These are phyloP conservation scores for Wickerhamomyces pijperi DNA, from an alignment of 805 yeast genomes.

Conservation along the genomic window DNA sequence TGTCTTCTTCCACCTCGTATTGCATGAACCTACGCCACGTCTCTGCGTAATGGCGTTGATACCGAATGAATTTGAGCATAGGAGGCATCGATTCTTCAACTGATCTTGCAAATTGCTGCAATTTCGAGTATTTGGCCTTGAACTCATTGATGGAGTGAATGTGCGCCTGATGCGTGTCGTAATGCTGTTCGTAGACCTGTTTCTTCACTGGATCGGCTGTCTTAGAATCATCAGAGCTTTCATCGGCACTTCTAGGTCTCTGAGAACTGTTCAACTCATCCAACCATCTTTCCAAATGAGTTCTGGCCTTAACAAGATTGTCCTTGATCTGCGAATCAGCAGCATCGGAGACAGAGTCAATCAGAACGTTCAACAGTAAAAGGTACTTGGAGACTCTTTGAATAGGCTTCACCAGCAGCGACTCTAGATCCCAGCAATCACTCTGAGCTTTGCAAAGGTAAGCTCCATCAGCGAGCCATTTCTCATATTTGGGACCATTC, in stretches of 20 bases:
- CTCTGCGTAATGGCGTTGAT: slow-evolving; percentile 11
- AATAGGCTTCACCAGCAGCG: slow-evolving; percentile 22
- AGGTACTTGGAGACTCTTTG: slow-evolving; percentile 19
- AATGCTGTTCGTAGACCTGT: slow-evolving; percentile 3
- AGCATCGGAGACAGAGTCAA: slow-evolving; percentile 10
- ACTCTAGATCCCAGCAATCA: slow-evolving; percentile 19
- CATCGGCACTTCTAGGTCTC: neutral
- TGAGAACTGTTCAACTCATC: slow-evolving; percentile 3
- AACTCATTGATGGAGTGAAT: slow-evolving; percentile 3
- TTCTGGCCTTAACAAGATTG: slow-evolving; percentile 10
- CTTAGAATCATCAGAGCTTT: neutral
- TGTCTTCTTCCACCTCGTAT: slow-evolving; percentile 9
- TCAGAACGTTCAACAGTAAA: slow-evolving; percentile 1
- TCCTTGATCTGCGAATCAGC: slow-evolving; percentile 6
- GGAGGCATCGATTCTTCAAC: slow-evolving; percentile 8
- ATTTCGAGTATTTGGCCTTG: slow-evolving; percentile 3
- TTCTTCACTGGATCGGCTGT: slow-evolving; percentile 1
- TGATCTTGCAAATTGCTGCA: slow-evolving; percentile 12
- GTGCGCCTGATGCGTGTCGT: neutral
- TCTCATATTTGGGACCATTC: slow-evolving; percentile 13
- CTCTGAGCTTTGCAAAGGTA: slow-evolving; percentile 14
- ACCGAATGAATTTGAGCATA: slow-evolving; percentile 3
- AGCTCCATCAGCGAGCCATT: slow-evolving; percentile 26
- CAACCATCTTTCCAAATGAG: slow-evolving; percentile 8
- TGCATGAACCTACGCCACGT: slow-evolving; percentile 22